Conservation (phyloP, 2,329 filamentous ascomycete species). For the Knufia fluminis region DNA sequence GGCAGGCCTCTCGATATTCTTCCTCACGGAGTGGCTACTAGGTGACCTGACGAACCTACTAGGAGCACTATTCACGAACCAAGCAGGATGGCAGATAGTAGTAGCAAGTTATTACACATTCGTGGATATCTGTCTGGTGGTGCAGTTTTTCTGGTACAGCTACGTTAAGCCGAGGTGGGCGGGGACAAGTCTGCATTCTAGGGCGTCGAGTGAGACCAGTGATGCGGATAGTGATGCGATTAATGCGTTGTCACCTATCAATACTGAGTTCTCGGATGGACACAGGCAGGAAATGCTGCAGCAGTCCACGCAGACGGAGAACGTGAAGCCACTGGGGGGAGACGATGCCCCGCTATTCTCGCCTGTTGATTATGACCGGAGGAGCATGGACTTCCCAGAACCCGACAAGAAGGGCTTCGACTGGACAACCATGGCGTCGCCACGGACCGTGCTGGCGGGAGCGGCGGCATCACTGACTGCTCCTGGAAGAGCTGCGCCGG, state of each 20-base stretch:
- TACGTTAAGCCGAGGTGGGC: constrained; percentile 43
- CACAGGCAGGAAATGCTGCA: constrained; percentile 10
- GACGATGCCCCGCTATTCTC: constrained; percentile 17
- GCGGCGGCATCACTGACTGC: constrained; percentile 37
- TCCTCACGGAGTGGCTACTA: constrained; percentile 56
- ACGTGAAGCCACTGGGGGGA: constrained; percentile 1
- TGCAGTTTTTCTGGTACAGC: constrained; percentile 59
- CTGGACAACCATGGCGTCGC: constrained; percentile 27
- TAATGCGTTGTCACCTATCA: constrained; percentile 31
- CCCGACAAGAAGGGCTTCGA: constrained; percentile 12
- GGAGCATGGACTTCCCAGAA: background rate
- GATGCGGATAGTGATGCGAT: constrained; percentile 26
- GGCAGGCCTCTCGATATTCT: constrained; percentile 55
- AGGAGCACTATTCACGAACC: constrained; percentile 53
- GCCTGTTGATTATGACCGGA: constrained; percentile 17
- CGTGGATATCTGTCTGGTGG: constrained; percentile 53
- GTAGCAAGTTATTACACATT: constrained; percentile 58
- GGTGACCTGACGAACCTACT: constrained; percentile 56
- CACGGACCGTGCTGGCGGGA: constrained; percentile 37
- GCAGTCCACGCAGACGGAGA: constrained; percentile 10
- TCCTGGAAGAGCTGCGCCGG: constrained; percentile 32
- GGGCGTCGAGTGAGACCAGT: constrained; percentile 19
- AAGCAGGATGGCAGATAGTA: constrained; percentile 58
- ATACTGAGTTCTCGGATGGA: constrained; percentile 23
- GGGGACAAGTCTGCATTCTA: constrained; percentile 23